Conservation (phyloP, 192 early-diverging fungal species). For the Kappamyces sp. region DNA sequence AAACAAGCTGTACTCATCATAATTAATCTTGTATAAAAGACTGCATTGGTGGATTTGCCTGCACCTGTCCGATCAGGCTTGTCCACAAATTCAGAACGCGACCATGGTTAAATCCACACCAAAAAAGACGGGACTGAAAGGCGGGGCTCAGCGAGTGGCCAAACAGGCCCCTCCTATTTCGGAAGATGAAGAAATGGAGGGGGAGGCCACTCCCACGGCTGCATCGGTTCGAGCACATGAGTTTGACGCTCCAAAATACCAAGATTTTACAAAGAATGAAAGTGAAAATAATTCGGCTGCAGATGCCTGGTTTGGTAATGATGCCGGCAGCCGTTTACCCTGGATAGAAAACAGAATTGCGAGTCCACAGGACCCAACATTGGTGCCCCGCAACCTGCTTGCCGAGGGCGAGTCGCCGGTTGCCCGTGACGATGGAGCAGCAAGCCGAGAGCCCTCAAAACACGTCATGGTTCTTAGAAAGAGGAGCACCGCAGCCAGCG, state of each 20-base stretch:
- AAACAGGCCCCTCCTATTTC: too few species aligned
- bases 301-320: slow-evolving; percentile 43
- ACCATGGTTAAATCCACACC: too few species aligned
- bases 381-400: background rate
- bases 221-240: slow-evolving; percentile 22
- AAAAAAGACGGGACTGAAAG: too few species aligned
- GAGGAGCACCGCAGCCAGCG: slow-evolving; percentile 13
- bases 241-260: slow-evolving; percentile 37
- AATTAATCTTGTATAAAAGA: background rate
- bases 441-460: slow-evolving; percentile 21
- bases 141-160: too few species aligned
- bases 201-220: too few species aligned
- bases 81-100: too few species aligned
- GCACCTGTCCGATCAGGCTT: too few species aligned
- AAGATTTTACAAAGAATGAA: slow-evolving; percentile 30
- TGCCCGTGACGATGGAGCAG: slow-evolving; percentile 6
- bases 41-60: too few species aligned
- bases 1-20: slow-evolving; percentile 61
- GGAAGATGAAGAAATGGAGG: too few species aligned
- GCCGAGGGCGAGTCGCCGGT: background rate
- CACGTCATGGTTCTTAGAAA: background rate
- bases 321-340: background rate
- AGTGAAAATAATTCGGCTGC: slow-evolving; percentile 9
- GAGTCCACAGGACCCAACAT: background rate
- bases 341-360: background rate